phyloP scores from a whole-genome alignment of 2,329 filamentous ascomycete genomes.

The Celoporthe dispersa region DNA sequence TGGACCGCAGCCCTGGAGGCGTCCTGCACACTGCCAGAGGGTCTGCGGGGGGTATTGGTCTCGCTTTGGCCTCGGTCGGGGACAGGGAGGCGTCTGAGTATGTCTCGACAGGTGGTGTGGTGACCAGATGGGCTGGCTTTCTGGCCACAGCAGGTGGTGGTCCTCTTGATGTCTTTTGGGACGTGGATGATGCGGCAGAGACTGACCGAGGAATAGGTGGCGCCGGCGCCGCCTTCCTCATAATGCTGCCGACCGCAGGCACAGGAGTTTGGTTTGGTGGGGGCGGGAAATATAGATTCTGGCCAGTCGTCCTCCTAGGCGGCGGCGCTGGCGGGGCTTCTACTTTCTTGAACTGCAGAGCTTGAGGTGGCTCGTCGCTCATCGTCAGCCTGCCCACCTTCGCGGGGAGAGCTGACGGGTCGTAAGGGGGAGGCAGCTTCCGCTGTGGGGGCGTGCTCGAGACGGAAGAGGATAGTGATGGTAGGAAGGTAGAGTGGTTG shows the following conservation, averaged over 20 bases:
- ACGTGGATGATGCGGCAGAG: conserved; percentile 43
- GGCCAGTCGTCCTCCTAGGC: conserved; percentile 45
- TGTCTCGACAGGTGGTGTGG: conserved; percentile 38
- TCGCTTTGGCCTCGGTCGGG: conserved; percentile 32
- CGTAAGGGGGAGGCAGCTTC: conserved; percentile 57
- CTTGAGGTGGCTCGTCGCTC: conserved; percentile 44
- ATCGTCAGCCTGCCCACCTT: conserved; percentile 51
- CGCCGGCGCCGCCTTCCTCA: conserved; percentile 35
- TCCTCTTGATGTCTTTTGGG: conserved; percentile 44
- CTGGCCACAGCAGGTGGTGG: conserved; percentile 62
- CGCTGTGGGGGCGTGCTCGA: conserved; percentile 50
- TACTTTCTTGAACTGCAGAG: conserved; percentile 36
- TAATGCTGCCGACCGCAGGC: conserved; percentile 30
- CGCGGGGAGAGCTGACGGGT: conserved; percentile 50
- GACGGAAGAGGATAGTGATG: conserved; percentile 50
- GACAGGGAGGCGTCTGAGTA: conserved; percentile 24
- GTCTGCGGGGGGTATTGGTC: conserved; percentile 37
- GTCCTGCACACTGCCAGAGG: conserved; percentile 24
- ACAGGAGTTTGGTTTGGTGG: conserved; percentile 29
- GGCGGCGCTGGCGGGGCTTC: conserved; percentile 52
- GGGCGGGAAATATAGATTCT: conserved; percentile 29
- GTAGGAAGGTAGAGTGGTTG: conserved; percentile 52
- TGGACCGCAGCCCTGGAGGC: conserved; percentile 17
- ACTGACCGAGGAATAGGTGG: conserved; percentile 38
- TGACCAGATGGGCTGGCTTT: conserved; percentile 62